Base-by-base conservation (phyloP, 768 basidiomycete genomes). In the Pleurotus tuber-regium region DNA sequence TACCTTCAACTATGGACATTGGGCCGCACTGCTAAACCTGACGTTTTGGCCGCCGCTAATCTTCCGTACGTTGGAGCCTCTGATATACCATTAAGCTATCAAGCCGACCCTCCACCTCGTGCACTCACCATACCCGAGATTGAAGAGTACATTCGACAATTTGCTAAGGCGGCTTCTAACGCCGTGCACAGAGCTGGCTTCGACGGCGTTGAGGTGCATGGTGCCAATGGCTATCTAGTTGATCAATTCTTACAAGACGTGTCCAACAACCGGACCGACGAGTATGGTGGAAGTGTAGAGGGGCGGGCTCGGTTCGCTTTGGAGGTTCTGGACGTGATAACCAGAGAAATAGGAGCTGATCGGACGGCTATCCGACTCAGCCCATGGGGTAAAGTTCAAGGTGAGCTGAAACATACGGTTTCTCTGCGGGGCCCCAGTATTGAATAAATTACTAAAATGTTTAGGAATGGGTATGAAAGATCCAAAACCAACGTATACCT, bases 251-350 rank as follows among this genome's bases (percentile, higher is more conserved):
- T 83, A 8, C 80, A 84, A 57, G 69, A 76, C 24, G 60, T 70
- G n/a, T 69, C 69, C 29, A 87, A 87, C 63, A 59, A 72, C 2
- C 73, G 84, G 10, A 79, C 75, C 4, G 86, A 89, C 61, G 67
- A 74, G 40, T 90, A 85, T 63, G 88, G 88, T 0, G 88, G 88
- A 2, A 76, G 75, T 36, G 66, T 87, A 24, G 78, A 84, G 62
- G 79, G 77, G 50, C 70, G 89, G 4, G 68, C 73, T 0, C 70
- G 79, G 23, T 88, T 89, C 61, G 59, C 65, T 0, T 64, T 84
- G 6, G 80, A 84, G 53, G 68, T 85, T 33, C 61, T 81, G 6
- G 71, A 78, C 28, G 80, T 78, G 1, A 66, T 87, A 1, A 69
- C 66, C 2, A 61, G 70, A 0, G 75, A 76, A 0, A 65, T 88